Base-by-base conservation (phyloP, 805 yeast genomes). In the Saccharomycopsis fibuligera region DNA sequence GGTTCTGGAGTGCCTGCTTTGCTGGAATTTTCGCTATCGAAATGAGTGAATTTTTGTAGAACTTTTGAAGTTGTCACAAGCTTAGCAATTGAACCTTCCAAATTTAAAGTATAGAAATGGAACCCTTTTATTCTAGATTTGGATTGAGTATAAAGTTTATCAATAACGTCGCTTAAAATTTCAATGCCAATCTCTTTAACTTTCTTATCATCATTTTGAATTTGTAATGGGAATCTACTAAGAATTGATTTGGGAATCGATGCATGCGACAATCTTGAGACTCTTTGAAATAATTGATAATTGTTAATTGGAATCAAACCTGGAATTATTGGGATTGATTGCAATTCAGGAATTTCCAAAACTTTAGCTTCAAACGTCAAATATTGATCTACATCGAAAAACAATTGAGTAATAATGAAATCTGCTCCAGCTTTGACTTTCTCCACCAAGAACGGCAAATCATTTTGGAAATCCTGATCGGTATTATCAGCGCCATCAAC, bases 391-490 rank as follows among this genome's bases (percentile, higher is more conserved):
- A 79, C 85, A 63, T 91, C 96, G 62, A 83, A 91, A 61, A 93
- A 91, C 59, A 91, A 64, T 68, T 91, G 99, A 0, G 98, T 88
- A 54, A 93, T 78, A 45, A 93, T 78, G 61, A 88, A 93, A 60
- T 88, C 95, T 1, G 98, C 99, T 39, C 99, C 99, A 1, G 98
- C 97, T 50, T 81, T 75, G 22, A 91, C 75, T 63, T 93, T 93
- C 56, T 87, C 95, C 44, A 80, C 76, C 64, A 93, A 73, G 60
- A 65, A 88, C 5, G 93, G 91, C 41, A 91, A 60, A 64, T 91
- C 99, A 41, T 74, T 74, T 21, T 62, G 61, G 24, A 30, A 53
- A 58, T 79, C 76, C 62, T 89, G 96, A 31, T 72, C 73, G 6
- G 78, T 65, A 41, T 68, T 73, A 57, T 82, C 86, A 1, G 88